Evolutionary conservation across 495 filamentous ascomycete species (phyloP).

Genomic region (Annulohypoxylon stygium): DNA sequence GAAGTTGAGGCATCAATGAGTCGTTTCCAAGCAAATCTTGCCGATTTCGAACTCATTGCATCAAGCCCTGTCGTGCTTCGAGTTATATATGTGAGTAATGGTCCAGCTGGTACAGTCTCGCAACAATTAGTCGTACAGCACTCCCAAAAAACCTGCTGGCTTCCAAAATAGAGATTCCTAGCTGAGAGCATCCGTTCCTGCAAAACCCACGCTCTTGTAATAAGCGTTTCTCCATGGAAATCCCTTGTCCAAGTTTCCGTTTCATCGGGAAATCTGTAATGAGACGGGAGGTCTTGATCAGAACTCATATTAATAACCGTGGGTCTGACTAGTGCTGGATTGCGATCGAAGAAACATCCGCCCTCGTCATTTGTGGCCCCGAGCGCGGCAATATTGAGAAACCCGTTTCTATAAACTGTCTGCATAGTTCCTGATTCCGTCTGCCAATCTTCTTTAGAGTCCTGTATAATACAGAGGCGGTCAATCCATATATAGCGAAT

Average conservation of each 20-base stretch:
- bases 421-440: slow-evolving; percentile 37
- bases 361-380: slow-evolving; percentile 29
- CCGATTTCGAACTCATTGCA: neutral
- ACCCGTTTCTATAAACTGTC: slow-evolving; percentile 26
- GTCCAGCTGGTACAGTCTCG: slow-evolving; percentile 29
- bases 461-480: slow-evolving; percentile 43
- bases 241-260: slow-evolving; percentile 20
- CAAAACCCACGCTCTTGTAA: slow-evolving; percentile 41
- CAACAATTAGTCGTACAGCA: slow-evolving; percentile 27
- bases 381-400: slow-evolving; percentile 35
- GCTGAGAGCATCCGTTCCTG: slow-evolving; percentile 44
- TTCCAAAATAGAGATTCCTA: slow-evolving; percentile 43
- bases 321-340: slow-evolving; percentile 17
- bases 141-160: slow-evolving; percentile 46
- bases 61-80: neutral
- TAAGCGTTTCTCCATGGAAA: slow-evolving; percentile 30
- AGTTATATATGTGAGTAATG: neutral
- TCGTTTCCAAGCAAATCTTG: neutral
- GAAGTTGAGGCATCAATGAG: neutral
- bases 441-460: slow-evolving; percentile 36
- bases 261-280: slow-evolving; percentile 8
- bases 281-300: neutral
- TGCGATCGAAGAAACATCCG: slow-evolving; percentile 37
- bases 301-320: slow-evolving; percentile 29
- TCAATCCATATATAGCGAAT: slow-evolving; percentile 45